phyloP scores from a whole-genome alignment of 768 basidiomycete species.

The Leccinum uliginosum region DNA sequence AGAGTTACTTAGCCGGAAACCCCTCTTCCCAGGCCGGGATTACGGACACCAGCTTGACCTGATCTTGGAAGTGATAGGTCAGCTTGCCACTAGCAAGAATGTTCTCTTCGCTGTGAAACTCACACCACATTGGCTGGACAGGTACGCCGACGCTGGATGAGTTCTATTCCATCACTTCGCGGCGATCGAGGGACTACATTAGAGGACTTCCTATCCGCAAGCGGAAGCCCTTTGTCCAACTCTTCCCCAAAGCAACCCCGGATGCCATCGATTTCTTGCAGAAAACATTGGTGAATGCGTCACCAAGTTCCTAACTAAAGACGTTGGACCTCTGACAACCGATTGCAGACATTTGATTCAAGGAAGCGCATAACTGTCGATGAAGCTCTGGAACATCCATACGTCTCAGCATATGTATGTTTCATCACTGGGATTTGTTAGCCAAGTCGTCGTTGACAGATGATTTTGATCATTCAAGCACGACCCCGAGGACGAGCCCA shows the following conservation, averaged over 20 bases:
- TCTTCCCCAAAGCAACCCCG: conserved; percentile 75
- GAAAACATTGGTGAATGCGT: conserved; percentile 55
- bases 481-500: conserved; percentile 87
- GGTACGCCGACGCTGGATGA: conserved; percentile 86
- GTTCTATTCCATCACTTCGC: conserved; percentile 84
- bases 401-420: conserved; percentile 70
- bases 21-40: conserved; percentile 84
- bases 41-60: conserved; percentile 86
- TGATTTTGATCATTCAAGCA: conserved; percentile 43
- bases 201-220: conserved; percentile 82
- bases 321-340: not conserved
- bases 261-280: conserved; percentile 70
- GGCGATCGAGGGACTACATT: conserved; percentile 83
- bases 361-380: conserved; percentile 82
- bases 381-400: conserved; percentile 79
- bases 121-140: conserved; percentile 25
- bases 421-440: not conserved
- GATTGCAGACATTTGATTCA: conserved; percentile 72
- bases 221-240: conserved; percentile 58
- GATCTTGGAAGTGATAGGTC: conserved; percentile 83
- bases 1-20: conserved; percentile 75
- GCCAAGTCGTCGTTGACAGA: conserved; percentile 1
- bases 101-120: conserved; percentile 16
- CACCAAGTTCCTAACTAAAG: conserved; percentile 25
- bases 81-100: not conserved